Conservation (phyloP, 2,329 filamentous ascomycete species). For the Pyrenophora tritici-repentis region DNA sequence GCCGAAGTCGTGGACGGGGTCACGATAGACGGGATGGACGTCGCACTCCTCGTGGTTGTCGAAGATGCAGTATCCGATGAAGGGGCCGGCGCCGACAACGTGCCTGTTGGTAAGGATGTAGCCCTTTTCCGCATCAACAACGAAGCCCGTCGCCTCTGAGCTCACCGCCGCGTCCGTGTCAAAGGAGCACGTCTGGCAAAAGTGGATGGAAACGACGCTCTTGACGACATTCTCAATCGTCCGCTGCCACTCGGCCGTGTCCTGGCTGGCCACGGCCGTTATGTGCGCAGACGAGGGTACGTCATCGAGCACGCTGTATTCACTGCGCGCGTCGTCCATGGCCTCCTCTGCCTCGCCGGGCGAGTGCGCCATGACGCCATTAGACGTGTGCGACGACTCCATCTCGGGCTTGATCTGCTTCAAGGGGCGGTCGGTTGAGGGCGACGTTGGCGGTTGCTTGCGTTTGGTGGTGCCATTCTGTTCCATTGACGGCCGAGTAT, state of each 20-base stretch:
- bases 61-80: slow-evolving; percentile 98
- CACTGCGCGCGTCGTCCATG: slow-evolving; percentile 41
- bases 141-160: slow-evolving; percentile 96
- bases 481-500: slow-evolving; percentile 50
- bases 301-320: slow-evolving; percentile 51
- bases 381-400: slow-evolving; percentile 46
- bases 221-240: slow-evolving; percentile 93
- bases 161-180: slow-evolving; percentile 94
- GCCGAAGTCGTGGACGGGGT: slow-evolving; percentile 97
- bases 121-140: slow-evolving; percentile 91
- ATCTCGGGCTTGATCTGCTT: slow-evolving; percentile 60
- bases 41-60: slow-evolving; percentile 98
- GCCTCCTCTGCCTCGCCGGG: slow-evolving; percentile 37
- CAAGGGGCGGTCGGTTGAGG: slow-evolving; percentile 56
- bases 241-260: slow-evolving; percentile 89
- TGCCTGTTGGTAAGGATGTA: slow-evolving; percentile 68
- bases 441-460: slow-evolving; percentile 57
- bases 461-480: slow-evolving; percentile 59
- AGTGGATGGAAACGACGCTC: slow-evolving; percentile 97
- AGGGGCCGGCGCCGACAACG: slow-evolving; percentile 92
- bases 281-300: slow-evolving; percentile 36
- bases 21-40: slow-evolving; percentile 93
- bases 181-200: slow-evolving; percentile 97
- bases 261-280: slow-evolving; percentile 55
- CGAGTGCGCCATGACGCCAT: slow-evolving; percentile 31